A percentile compares a stretch with the other conserved stretches of the same genome.
phyloP scores from a whole-genome alignment of 257 asterid genomes.

The Ajuga chamaepitys region DNA sequence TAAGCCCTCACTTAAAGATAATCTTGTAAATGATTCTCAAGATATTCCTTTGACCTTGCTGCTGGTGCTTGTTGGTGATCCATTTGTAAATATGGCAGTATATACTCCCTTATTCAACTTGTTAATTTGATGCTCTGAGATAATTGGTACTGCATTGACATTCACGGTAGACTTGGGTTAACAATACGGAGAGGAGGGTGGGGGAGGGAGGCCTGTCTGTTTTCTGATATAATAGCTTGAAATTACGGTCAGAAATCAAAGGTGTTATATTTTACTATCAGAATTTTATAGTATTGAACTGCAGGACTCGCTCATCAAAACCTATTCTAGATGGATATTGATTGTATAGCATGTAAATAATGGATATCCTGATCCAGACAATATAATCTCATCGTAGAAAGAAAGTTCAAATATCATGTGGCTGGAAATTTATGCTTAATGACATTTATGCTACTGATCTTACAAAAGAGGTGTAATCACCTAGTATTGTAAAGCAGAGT shows the following conservation, averaged over 20 bases:
- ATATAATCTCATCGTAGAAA: not conserved
- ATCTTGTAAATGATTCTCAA: not conserved
- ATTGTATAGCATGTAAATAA: not conserved
- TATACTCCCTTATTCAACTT: not conserved
- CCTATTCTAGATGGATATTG: not conserved
- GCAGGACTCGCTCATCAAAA: not conserved
- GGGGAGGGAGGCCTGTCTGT: not conserved
- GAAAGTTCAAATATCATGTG: not conserved
- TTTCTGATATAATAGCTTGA: not conserved
- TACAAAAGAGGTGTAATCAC: not conserved
- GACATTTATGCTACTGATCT: not conserved
- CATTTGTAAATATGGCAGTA: not conserved
- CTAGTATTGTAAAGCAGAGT: not conserved
- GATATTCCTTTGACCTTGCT: not conserved
- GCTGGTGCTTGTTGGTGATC: constrained; percentile 7
- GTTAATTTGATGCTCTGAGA: not conserved
- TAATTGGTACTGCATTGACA: not conserved
- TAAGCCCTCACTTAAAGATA: not conserved
- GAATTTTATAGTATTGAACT: not conserved
- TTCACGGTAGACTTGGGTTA: not conserved
- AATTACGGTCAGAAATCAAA: not conserved
- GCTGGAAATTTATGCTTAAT: not conserved
- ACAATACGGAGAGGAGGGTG: not conserved
- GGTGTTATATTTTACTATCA: not conserved
- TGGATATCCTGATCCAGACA: not conserved